Percentiles rank a stretch among this genome's conserved stretches.
These are phyloP conservation scores for rapeseed (Brassica napus) DNA, from an alignment of 345 rosid genomes.

Conservation along the genomic window DNA sequence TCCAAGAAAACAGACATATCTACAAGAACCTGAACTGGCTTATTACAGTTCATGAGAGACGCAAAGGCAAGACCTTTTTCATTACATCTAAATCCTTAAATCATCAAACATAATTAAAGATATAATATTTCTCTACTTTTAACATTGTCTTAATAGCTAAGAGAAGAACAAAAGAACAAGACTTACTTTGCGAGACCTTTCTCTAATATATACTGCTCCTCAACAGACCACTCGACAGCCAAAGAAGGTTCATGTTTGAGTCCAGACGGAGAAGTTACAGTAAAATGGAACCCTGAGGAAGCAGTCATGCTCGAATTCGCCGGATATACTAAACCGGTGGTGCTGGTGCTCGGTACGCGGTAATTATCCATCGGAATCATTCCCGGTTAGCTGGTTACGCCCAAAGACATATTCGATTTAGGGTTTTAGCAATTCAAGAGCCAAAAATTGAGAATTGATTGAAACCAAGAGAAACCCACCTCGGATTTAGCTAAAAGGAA, in stretches of 20 bases:
- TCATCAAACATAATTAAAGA: neutral
- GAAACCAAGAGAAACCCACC: conserved; percentile 27
- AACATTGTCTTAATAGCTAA: conserved; percentile 15
- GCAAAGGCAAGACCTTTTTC: neutral
- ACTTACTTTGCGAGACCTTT: conserved; percentile 71
- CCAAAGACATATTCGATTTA: conserved; percentile 12
- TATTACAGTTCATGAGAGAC: conserved; percentile 4
- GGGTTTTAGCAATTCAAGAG: conserved; percentile 18
- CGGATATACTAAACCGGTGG: conserved; percentile 33
- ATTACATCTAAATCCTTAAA: conserved; percentile 6
- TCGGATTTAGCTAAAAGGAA: neutral
- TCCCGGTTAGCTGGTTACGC: neutral
- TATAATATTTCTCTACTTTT: neutral
- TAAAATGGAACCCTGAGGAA: conserved; percentile 33
- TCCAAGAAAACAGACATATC: neutral
- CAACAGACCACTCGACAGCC: conserved; percentile 84
- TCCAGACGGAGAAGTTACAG: conserved; percentile 33
- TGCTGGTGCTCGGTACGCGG: conserved; percentile 32
- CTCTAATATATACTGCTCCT: conserved; percentile 75
- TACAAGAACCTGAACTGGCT: neutral
- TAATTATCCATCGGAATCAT: conserved; percentile 44
- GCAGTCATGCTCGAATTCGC: conserved; percentile 36
- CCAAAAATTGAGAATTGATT: neutral
- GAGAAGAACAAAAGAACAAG: neutral
- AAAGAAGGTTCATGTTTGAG: conserved; percentile 54